Percentiles rank a stretch among this genome's conserved stretches.
These are phyloP conservation scores for Sanguinoderma infundibulare DNA, from an alignment of 1,284 basidiomycete species.

Conservation along the genomic window DNA sequence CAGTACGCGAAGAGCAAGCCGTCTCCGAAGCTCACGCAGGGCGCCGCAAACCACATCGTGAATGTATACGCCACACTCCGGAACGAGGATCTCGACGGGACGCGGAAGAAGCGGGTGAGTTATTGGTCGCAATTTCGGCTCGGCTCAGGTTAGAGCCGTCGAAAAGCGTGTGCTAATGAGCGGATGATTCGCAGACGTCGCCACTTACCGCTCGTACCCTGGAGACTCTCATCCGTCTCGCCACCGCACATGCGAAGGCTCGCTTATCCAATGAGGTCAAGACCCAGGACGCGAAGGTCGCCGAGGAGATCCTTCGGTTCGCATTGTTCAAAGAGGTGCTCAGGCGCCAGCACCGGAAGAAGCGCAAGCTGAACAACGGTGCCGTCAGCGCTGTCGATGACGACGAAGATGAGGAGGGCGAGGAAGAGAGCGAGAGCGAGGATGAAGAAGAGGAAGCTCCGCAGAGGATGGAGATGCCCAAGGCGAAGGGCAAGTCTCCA, in stretches of 20 bases:
- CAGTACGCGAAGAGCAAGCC: conserved; percentile 95
- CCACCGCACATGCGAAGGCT: conserved; percentile 97
- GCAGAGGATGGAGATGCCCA: conserved; percentile 54
- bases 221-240: conserved; percentile 97
- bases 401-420: conserved; percentile 48
- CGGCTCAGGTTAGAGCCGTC: neutral
- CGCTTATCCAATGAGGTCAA: conserved; percentile 88
- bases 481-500: conserved; percentile 34
- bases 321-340: conserved; percentile 98
- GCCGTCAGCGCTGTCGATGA: conserved; percentile 47
- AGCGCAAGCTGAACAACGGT: conserved; percentile 76
- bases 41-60: conserved; percentile 94
- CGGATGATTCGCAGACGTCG: conserved; percentile 71
- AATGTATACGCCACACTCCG: conserved; percentile 91
- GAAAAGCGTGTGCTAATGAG: neutral
- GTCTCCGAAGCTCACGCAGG: conserved; percentile 87
- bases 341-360: conserved; percentile 78
- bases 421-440: conserved; percentile 53
- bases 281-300: conserved; percentile 86
- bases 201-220: conserved; percentile 98
- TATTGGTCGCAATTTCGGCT: neutral
- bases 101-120: conserved; percentile 80
- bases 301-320: conserved; percentile 95
- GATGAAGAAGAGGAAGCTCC: conserved; percentile 56
- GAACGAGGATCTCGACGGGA: conserved; percentile 92